phyloP scores from a whole-genome alignment of 208 protist species.

The Leptomonas seymouri region DNA sequence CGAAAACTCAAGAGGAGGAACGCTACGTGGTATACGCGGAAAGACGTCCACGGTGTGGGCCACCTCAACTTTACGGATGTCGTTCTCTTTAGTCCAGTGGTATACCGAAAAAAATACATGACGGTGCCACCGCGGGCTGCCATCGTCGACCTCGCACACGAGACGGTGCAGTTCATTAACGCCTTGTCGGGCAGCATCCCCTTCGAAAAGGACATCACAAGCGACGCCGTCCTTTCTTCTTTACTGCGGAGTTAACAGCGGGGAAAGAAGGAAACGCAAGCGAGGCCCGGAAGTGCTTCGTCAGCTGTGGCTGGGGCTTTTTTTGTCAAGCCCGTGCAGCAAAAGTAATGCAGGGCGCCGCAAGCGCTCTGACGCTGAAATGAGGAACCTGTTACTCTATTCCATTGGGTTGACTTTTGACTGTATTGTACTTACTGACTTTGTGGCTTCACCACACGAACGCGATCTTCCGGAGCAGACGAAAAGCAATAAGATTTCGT shows the following conservation, averaged over 20 bases:
- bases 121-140: slow-evolving; percentile 40
- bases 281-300: too few species aligned
- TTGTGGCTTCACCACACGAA: too few species aligned
- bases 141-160: slow-evolving; percentile 50
- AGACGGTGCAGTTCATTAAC: slow-evolving; percentile 47
- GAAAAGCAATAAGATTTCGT: too few species aligned
- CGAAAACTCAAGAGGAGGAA: slow-evolving; percentile 11
- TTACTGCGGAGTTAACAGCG: background rate
- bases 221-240: slow-evolving; percentile 15
- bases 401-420: too few species aligned
- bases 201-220: slow-evolving; percentile 10
- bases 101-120: slow-evolving; percentile 41
- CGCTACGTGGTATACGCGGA: slow-evolving; percentile 35
- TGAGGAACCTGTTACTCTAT: too few species aligned
- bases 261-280: background rate
- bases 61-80: slow-evolving; percentile 63
- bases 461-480: too few species aligned
- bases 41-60: slow-evolving; percentile 29
- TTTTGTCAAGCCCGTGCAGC: too few species aligned
- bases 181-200: slow-evolving; percentile 17
- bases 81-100: slow-evolving; percentile 58
- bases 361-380: too few species aligned
- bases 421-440: too few species aligned
- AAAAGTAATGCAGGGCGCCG: too few species aligned
- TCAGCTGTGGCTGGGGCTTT: too few species aligned